Evolutionary conservation across 1,284 basidiomycete genomes (phyloP).

Genomic region (Pascua sp.): DNA sequence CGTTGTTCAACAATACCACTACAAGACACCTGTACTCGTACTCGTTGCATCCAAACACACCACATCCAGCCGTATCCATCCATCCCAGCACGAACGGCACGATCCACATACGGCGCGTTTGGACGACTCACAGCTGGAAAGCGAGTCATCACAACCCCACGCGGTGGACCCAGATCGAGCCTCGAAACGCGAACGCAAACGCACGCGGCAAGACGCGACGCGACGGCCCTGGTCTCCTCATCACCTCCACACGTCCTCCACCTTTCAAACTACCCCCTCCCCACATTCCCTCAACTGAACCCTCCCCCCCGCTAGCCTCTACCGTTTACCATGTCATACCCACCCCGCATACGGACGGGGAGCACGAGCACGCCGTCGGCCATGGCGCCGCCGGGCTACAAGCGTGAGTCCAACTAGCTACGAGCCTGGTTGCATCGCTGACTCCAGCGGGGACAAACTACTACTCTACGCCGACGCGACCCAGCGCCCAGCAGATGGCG

Average conservation of each 20-base stretch:
- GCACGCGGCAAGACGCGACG: too few species aligned
- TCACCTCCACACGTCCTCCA: not conserved
- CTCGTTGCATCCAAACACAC: not conserved
- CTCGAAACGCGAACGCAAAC: too few species aligned
- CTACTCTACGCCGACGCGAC: conserved; percentile 4
- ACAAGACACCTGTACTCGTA: not conserved
- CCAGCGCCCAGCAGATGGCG: conserved; percentile 4
- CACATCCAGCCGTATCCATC: not conserved
- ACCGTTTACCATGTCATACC: not conserved
- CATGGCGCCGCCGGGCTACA: conserved; percentile 6
- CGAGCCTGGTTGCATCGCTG: not conserved
- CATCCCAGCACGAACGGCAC: not conserved
- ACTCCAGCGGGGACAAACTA: not conserved
- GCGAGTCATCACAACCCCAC: too few species aligned
- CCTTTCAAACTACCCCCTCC: not conserved
- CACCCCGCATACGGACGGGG: not conserved
- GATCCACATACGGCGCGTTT: too few species aligned
- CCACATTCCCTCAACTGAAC: too few species aligned
- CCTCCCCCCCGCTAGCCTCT: not conserved
- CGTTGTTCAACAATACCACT: not conserved
- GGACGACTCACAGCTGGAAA: too few species aligned
- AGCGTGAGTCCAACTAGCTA: conserved; percentile 1
- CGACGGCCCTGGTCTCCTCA: not conserved
- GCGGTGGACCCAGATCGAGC: too few species aligned
- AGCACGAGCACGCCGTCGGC: too few species aligned